Conservation (phyloP, 805 yeast species). For the Huiozyma sinensis region DNA sequence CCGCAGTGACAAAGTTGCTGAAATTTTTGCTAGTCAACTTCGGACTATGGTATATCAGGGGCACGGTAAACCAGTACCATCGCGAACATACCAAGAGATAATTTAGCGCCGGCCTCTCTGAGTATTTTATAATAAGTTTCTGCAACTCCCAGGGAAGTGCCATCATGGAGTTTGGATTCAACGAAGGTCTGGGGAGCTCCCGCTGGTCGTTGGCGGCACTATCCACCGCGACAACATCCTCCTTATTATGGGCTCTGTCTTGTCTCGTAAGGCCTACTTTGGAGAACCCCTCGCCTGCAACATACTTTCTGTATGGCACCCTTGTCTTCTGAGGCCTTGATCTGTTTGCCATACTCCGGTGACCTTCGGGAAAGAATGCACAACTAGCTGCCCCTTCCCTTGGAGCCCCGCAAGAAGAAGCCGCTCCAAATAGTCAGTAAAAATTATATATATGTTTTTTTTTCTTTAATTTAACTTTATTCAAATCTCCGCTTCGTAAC, state of each 20-base stretch:
- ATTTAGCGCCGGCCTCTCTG: conserved; percentile 20
- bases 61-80: conserved; percentile 52
- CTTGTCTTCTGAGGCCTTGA: conserved; percentile 74
- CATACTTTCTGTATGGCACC: conserved; percentile 72
- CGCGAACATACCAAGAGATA: conserved; percentile 49
- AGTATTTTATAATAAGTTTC: conserved; percentile 26
- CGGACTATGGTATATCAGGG: conserved; percentile 58
- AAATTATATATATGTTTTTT: too few relatives aligned
- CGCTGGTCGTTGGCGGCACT: not conserved
- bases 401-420: too few relatives aligned
- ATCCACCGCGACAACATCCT: not conserved
- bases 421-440: too few relatives aligned
- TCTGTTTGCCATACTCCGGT: conserved; percentile 61
- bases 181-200: not conserved
- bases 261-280: conserved; percentile 7
- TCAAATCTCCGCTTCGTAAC: too few relatives aligned
- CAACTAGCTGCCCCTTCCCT: too few relatives aligned
- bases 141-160: conserved; percentile 43
- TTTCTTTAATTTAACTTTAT: too few relatives aligned
- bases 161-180: conserved; percentile 4
- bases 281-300: conserved; percentile 33
- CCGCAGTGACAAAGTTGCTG: conserved; percentile 56
- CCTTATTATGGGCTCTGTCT: not conserved
- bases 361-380: too few relatives aligned
- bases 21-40: conserved; percentile 57